phyloP scores from a whole-genome alignment of 1,139 yeast genomes.

The Kodamaea alishanica region DNA sequence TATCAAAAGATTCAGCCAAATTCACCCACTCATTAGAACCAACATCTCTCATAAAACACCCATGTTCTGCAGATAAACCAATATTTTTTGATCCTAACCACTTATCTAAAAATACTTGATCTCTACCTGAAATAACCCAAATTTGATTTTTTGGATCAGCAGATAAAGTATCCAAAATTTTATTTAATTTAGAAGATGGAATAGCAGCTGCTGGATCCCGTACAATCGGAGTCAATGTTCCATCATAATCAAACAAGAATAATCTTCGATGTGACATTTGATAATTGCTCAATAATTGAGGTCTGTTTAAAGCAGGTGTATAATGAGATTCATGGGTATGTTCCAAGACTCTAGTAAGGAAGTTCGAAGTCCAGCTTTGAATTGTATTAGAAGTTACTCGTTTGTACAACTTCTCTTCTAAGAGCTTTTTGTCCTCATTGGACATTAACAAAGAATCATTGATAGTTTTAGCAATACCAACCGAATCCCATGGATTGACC shows the following conservation, averaged over 20 bases:
- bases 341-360: conserved; percentile 51
- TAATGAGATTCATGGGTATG: conserved; percentile 51
- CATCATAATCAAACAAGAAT: conserved; percentile 93
- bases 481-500: conserved; percentile 96
- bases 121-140: conserved; percentile 97
- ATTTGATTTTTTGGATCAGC: conserved; percentile 80
- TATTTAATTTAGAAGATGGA: conserved; percentile 72
- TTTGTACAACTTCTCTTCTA: conserved; percentile 54
- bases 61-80: conserved; percentile 95
- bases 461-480: conserved; percentile 85
- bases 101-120: conserved; percentile 80
- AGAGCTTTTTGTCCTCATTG: conserved; percentile 31
- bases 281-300: conserved; percentile 59
- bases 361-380: conserved; percentile 75
- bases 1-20: conserved; percentile 76
- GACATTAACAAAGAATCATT: conserved; percentile 61
- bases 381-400: conserved; percentile 70
- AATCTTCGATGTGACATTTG: conserved; percentile 61
- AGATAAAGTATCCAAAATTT: conserved; percentile 56
- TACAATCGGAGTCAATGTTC: conserved; percentile 94
- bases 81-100: conserved; percentile 76
- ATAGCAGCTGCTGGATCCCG: conserved; percentile 98
- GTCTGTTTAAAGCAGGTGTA: conserved; percentile 85
- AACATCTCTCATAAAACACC: conserved; percentile 83
- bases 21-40: conserved; percentile 71